Evolutionary conservation across 495 filamentous ascomycete species (phyloP).

Genomic region (Platismatia glauca): DNA sequence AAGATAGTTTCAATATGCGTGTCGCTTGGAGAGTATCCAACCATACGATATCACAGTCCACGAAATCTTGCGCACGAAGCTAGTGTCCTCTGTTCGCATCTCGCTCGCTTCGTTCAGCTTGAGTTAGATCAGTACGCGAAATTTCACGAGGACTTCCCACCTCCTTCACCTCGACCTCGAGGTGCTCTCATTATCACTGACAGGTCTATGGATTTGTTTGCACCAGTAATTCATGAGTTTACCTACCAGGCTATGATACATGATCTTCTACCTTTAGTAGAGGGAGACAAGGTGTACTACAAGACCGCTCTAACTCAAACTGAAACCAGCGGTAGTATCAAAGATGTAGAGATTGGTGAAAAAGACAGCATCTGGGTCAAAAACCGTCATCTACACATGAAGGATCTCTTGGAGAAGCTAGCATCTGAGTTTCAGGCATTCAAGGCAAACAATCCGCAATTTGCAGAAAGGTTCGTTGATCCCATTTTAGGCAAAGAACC

Average conservation of each 20-base stretch:
- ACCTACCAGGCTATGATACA: constrained; percentile 98
- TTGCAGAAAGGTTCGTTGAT: constrained; percentile 55
- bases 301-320: constrained; percentile 69
- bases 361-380: constrained; percentile 89
- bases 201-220: constrained; percentile 80
- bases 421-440: constrained; percentile 90
- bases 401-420: constrained; percentile 88
- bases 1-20: constrained; percentile 80
- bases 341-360: constrained; percentile 83
- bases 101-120: constrained; percentile 86
- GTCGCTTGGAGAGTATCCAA: constrained; percentile 76
- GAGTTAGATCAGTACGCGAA: constrained; percentile 81
- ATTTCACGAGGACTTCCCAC: constrained; percentile 74
- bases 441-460: constrained; percentile 86
- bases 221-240: constrained; percentile 88
- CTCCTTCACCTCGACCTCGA: constrained; percentile 62
- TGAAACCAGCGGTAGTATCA: constrained; percentile 54
- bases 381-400: constrained; percentile 93
- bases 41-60: constrained; percentile 81
- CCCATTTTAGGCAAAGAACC: not conserved
- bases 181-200: constrained; percentile 82
- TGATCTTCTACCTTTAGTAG: constrained; percentile 78
- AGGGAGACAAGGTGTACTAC: constrained; percentile 80
- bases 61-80: constrained; percentile 73
- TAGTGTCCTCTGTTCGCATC: constrained; percentile 69